Conservation (phyloP, 2,329 filamentous ascomycete species). For the Aspergillus eucalypticola region DNA sequence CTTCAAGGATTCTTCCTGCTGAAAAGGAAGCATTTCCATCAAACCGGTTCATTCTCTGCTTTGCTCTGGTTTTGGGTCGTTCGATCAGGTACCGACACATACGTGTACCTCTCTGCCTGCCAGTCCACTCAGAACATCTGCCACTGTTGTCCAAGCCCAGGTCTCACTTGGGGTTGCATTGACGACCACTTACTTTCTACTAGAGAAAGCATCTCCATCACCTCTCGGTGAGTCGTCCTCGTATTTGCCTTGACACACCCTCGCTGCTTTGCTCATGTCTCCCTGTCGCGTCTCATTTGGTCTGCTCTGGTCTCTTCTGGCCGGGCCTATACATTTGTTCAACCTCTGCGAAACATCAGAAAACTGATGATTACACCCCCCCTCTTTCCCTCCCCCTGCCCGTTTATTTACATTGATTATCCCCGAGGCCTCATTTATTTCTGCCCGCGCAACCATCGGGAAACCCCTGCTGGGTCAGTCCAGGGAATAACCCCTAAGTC, state of each 20-base stretch:
- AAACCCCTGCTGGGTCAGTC: constrained; percentile 4
- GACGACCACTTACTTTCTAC: background rate
- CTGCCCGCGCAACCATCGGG: background rate
- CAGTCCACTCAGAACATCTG: background rate
- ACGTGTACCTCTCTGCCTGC: background rate
- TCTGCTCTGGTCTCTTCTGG: too few species aligned
- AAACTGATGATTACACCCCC: background rate
- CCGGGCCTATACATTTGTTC: background rate
- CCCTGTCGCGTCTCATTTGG: background rate
- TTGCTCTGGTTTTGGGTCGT: background rate
- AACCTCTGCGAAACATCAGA: background rate
- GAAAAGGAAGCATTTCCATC: background rate
- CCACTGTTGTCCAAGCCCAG: background rate
- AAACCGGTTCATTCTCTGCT: background rate
- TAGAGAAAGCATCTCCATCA: background rate
- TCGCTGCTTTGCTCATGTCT: background rate
- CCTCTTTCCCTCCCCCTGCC: background rate
- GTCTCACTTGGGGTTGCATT: constrained; percentile 1
- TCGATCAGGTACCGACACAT: background rate
- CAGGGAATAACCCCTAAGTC: constrained; percentile 7
- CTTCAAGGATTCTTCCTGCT: background rate
- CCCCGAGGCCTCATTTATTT: background rate
- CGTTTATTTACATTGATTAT: background rate
- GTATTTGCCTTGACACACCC: background rate
- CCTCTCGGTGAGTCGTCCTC: background rate